Conservation (phyloP, 768 basidiomycete genomes). For the Kwoniella pini region DNA sequence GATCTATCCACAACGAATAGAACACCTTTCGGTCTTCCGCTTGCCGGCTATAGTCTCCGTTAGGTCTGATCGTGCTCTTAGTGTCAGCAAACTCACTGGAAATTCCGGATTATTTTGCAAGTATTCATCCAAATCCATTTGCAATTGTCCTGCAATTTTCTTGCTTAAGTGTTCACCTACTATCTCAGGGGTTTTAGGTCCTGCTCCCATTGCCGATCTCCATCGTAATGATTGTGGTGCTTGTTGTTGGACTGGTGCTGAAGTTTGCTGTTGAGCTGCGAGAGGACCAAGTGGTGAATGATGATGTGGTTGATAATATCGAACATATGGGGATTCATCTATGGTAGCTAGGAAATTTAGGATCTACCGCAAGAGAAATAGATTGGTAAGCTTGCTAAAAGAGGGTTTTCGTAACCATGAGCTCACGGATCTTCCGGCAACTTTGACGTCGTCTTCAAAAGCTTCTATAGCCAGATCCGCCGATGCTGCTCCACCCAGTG, state of each 20-base stretch:
- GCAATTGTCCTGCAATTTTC: constrained; percentile 81
- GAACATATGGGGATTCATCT: constrained; percentile 87
- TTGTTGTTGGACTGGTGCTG: constrained; percentile 24
- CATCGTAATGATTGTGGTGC: constrained; percentile 44
- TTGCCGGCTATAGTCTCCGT: constrained; percentile 53
- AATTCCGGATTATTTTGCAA: constrained; percentile 83
- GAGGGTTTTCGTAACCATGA: no score
- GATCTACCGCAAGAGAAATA: constrained; percentile 59
- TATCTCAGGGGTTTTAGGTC: constrained; percentile 51
- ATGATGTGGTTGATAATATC: constrained; percentile 83
- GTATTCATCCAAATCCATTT: constrained; percentile 79
- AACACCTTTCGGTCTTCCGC: constrained; percentile 69
- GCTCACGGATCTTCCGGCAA: constrained; percentile 58
- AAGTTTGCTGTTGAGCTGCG: constrained; percentile 57
- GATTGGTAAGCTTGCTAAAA: background rate
- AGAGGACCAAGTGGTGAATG: constrained; percentile 84
- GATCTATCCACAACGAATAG: constrained; percentile 93
- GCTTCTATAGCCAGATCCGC: constrained; percentile 69
- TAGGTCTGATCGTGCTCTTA: no score
- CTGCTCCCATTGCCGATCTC: constrained; percentile 49
- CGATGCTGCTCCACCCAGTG: constrained; percentile 69
- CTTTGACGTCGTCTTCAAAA: constrained; percentile 83
- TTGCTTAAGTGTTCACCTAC: constrained; percentile 77
- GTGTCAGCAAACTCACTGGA: constrained; percentile 62
- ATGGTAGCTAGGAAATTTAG: constrained; percentile 84